Conservation (phyloP, 345 rosid genomes). For the Gossypium australe region DNA sequence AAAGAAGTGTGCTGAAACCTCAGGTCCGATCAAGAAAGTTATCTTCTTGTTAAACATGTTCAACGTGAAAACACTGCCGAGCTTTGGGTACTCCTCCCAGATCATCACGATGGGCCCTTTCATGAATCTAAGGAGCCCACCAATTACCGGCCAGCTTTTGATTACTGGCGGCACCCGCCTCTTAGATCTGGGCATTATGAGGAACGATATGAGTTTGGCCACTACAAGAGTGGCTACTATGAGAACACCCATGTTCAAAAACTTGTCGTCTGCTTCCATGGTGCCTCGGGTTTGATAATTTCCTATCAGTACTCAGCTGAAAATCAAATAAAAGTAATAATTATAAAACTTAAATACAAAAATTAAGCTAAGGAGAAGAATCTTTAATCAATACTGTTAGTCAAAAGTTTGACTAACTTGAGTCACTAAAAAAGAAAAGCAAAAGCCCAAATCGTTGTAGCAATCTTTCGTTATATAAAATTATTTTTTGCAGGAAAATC, state of each 20-base stretch:
- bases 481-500: not conserved
- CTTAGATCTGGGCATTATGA: conserved; percentile 4
- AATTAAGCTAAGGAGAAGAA: not conserved
- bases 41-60: conserved; percentile 5
- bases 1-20: not conserved
- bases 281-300: conserved; percentile 6
- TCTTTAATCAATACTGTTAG: not conserved
- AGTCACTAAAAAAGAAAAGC: not conserved
- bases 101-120: conserved; percentile 3
- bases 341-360: not conserved
- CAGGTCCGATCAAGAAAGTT: conserved; percentile 1
- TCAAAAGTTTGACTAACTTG: not conserved
- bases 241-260: conserved; percentile 51
- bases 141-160: not conserved
- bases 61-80: conserved; percentile 5
- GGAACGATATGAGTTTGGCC: conserved; percentile 54
- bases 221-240: conserved; percentile 59
- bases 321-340: not conserved
- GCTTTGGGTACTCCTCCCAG: conserved; percentile 3
- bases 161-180: not conserved
- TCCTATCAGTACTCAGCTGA: not conserved
- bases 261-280: conserved; percentile 53
- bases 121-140: conserved; percentile 5
- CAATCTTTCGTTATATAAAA: not conserved
- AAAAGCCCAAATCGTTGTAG: not conserved